Percentiles rank a stretch among this genome's conserved stretches.
Evolutionary conservation across 2,329 filamentous ascomycete species (phyloP).

Genomic region (Monilinia aucupariae): DNA sequence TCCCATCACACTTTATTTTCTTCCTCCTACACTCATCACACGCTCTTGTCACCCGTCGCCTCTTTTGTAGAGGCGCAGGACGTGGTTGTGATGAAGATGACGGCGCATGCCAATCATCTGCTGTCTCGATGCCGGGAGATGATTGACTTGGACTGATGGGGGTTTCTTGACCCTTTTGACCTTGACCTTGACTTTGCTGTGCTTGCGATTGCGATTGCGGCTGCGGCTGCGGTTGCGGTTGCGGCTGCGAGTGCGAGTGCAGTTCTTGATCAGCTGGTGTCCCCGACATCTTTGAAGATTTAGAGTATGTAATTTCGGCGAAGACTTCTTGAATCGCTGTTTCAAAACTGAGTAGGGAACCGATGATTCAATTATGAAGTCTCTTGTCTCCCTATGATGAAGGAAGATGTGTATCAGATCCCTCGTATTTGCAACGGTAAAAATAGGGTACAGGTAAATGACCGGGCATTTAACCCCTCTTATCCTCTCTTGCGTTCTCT

Average conservation of each 20-base stretch:
- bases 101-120: slow-evolving; percentile 8
- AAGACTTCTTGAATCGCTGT: slow-evolving; percentile 1
- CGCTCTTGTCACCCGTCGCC: slow-evolving; percentile 70
- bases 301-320: neutral
- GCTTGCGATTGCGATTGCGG: too few relatives aligned
- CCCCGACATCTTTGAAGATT: slow-evolving; percentile 19
- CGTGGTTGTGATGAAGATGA: slow-evolving; percentile 11
- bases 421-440: neutral
- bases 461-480: slow-evolving; percentile 10
- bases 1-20: slow-evolving; percentile 80
- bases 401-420: neutral
- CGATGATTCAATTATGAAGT: slow-evolving; percentile 3
- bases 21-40: slow-evolving; percentile 80
- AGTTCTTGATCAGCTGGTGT: slow-evolving; percentile 21
- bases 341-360: neutral
- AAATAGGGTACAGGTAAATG: slow-evolving; percentile 2
- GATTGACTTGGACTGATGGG: slow-evolving; percentile 15
- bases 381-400: neutral
- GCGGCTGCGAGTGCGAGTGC: neutral
- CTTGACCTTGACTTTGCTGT: neutral
- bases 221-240: too few relatives aligned
- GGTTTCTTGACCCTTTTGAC: slow-evolving; percentile 6
- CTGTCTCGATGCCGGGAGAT: slow-evolving; percentile 12
- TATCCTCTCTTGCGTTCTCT: slow-evolving; percentile 8
- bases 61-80: slow-evolving; percentile 42